Percentiles rank a stretch among this genome's conserved stretches.
Conservation (phyloP, 2,329 filamentous ascomycete genomes). For the Sphaerulina vaccinii region DNA sequence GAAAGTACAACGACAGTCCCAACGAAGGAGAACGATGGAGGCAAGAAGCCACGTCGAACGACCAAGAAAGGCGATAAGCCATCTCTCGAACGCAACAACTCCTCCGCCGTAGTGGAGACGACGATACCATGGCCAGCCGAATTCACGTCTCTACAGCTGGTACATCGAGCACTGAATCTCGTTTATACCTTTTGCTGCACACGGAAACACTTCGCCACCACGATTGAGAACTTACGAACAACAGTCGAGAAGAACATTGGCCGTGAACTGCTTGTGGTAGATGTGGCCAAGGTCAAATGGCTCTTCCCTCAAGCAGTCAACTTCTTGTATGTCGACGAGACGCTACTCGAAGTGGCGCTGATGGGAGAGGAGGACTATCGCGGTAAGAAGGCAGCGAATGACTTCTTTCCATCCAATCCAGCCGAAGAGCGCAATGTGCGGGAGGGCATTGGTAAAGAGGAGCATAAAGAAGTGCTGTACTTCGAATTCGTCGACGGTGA, state of each 20-base stretch:
- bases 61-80: constrained; percentile 43
- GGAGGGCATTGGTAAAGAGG: constrained; percentile 38
- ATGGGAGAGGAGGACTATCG: constrained; percentile 68
- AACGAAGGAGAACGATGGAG: constrained; percentile 59
- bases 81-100: constrained; percentile 46
- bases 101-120: constrained; percentile 52
- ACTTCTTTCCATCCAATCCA: constrained; percentile 47
- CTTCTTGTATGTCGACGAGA: constrained; percentile 84
- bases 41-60: constrained; percentile 50
- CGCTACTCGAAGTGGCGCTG: constrained; percentile 75
- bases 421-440: constrained; percentile 38
- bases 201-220: constrained; percentile 86
- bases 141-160: constrained; percentile 71
- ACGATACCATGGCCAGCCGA: constrained; percentile 69
- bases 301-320: constrained; percentile 75
- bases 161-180: constrained; percentile 81
- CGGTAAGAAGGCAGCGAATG: constrained; percentile 55
- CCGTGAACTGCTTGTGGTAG: constrained; percentile 66
- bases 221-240: constrained; percentile 81
- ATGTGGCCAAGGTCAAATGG: constrained; percentile 78
- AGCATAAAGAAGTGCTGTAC: constrained; percentile 65
- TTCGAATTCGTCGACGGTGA: constrained; percentile 95
- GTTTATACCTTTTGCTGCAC: constrained; percentile 95
- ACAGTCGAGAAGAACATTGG: constrained; percentile 83
- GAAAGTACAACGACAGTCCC: constrained; percentile 45